phyloP scores from a whole-genome alignment of 345 rosid species.

The Brassica carinata region DNA sequence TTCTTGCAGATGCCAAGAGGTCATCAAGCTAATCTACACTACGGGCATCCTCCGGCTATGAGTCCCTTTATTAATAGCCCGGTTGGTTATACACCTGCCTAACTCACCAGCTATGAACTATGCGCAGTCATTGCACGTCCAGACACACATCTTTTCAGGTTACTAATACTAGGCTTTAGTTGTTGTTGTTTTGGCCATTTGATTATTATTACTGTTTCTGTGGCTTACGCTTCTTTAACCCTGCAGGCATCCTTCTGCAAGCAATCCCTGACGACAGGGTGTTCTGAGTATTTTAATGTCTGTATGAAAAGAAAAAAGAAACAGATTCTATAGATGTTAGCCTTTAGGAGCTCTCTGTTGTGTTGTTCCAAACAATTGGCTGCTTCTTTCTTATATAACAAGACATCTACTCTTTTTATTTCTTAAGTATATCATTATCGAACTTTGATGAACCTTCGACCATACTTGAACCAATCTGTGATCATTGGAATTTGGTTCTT shows the following conservation, averaged over 20 bases:
- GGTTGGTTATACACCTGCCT: conserved; percentile 67
- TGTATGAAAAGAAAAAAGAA: conserved; percentile 15
- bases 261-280: conserved; percentile 72
- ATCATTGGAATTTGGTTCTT: conserved; percentile 15
- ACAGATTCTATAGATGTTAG: conserved; percentile 37
- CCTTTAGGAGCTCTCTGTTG: conserved; percentile 35
- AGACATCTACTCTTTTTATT: conserved; percentile 19
- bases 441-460: conserved; percentile 7
- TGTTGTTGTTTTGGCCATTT: background rate
- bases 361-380: conserved; percentile 36
- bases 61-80: conserved; percentile 56
- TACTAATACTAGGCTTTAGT: conserved; percentile 6
- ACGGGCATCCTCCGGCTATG: conserved; percentile 58
- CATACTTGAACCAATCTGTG: background rate
- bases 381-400: conserved; percentile 35
- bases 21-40: conserved; percentile 64
- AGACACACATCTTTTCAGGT: conserved; percentile 79
- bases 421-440: background rate
- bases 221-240: background rate
- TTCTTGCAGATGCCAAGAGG: conserved; percentile 69
- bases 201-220: background rate
- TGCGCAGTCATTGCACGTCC: conserved; percentile 67
- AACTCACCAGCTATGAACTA: conserved; percentile 63
- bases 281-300: conserved; percentile 33
- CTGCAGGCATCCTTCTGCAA: conserved; percentile 51